phyloP scores from a whole-genome alignment of 164 flowering plant genomes.

The Stephania cephalantha region DNA sequence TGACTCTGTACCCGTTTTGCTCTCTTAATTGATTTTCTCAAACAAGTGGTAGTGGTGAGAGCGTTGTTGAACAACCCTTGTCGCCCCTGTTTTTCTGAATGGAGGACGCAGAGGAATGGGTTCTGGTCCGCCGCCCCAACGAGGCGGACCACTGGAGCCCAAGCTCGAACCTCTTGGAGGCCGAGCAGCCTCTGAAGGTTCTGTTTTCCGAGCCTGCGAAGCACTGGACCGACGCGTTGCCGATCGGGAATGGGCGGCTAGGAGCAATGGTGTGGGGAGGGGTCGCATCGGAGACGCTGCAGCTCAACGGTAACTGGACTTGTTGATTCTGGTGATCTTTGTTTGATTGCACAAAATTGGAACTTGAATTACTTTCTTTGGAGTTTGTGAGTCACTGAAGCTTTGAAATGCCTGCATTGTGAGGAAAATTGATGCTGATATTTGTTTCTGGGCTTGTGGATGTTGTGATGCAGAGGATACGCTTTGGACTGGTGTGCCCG shows the following conservation, averaged over 20 bases:
- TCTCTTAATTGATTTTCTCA: background rate
- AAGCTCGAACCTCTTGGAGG: conserved; percentile 16
- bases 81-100: conserved; percentile 4
- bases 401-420: background rate
- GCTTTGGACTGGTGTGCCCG: conserved; percentile 92
- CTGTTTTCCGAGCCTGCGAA: conserved; percentile 54
- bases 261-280: conserved; percentile 98
- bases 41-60: background rate
- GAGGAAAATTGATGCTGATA: background rate
- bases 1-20: background rate
- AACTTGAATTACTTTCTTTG: background rate
- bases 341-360: background rate
- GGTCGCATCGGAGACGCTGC: conserved; percentile 57
- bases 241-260: conserved; percentile 91
- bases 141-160: conserved; percentile 54
- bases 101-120: conserved; percentile 50
- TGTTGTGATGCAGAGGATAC: conserved; percentile 48
- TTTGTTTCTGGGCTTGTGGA: background rate
- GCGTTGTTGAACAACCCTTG: background rate
- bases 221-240: conserved; percentile 90
- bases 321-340: background rate
- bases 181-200: conserved; percentile 43
- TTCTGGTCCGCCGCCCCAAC: conserved; percentile 35
- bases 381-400: background rate
- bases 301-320: conserved; percentile 66